A percentile compares a stretch with the other conserved stretches of the same genome.
phyloP scores from a whole-genome alignment of 2,329 filamentous ascomycete species.

The Ophiocordyceps unilateralis region DNA sequence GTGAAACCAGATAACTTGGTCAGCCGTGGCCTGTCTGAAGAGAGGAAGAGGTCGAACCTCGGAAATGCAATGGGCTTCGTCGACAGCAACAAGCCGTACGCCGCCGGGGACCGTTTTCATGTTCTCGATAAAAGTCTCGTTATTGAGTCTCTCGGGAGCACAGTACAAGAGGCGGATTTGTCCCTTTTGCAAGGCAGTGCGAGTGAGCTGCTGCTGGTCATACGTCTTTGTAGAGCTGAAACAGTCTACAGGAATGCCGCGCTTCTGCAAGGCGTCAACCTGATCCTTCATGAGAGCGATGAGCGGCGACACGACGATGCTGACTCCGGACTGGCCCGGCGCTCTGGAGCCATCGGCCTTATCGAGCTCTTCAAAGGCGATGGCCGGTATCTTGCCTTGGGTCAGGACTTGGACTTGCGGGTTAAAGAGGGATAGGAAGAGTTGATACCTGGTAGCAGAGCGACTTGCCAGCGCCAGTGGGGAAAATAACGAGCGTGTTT shows the following conservation, averaged over 20 bases:
- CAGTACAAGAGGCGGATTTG: constrained; percentile 37
- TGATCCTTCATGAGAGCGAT: constrained; percentile 46
- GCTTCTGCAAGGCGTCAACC: constrained; percentile 32
- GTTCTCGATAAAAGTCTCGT: constrained; percentile 38
- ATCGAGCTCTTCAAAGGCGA: constrained; percentile 29
- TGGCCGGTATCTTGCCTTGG: constrained; percentile 21
- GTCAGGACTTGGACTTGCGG: background rate
- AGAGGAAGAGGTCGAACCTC: constrained; percentile 3
- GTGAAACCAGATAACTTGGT: constrained; percentile 1
- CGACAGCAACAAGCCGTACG: constrained; percentile 37
- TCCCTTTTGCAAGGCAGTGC: constrained; percentile 22
- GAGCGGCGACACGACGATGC: constrained; percentile 36
- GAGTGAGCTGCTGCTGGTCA: constrained; percentile 23
- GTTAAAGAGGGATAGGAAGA: background rate
- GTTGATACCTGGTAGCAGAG: constrained; percentile 26
- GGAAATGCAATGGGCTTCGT: constrained; percentile 42
- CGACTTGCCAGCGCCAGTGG: constrained; percentile 31
- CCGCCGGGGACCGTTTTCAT: constrained; percentile 37
- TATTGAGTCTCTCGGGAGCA: constrained; percentile 42
- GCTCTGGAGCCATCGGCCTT: constrained; percentile 9
- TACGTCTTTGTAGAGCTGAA: constrained; percentile 38
- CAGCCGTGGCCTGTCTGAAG: constrained; percentile 1
- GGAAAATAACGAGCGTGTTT: constrained; percentile 26
- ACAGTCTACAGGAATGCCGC: constrained; percentile 33
- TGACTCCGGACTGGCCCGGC: constrained; percentile 26